phyloP scores from a whole-genome alignment of 2,329 filamentous ascomycete genomes.

The Arthrinium puccinioides region DNA sequence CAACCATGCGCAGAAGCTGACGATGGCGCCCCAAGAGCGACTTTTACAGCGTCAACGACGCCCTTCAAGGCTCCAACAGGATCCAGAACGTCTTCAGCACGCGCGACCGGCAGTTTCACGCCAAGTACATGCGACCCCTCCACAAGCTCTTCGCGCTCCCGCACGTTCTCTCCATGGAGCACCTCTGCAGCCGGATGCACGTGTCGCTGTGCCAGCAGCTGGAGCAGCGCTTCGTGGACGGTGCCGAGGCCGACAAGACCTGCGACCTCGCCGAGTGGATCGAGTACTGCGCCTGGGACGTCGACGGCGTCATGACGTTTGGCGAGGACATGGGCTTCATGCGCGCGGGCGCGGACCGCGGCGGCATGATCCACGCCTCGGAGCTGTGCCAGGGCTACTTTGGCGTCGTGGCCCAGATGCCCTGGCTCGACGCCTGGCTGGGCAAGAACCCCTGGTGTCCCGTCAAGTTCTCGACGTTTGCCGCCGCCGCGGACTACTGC shows the following conservation, averaged over 20 bases:
- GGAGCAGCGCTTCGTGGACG: conserved; percentile 23
- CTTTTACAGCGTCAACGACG: conserved; percentile 12
- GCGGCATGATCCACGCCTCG: conserved; percentile 24
- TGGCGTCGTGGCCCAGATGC: conserved; percentile 19
- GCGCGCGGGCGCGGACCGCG: conserved; percentile 27
- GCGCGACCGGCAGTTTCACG: conserved; percentile 11
- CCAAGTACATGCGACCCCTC: conserved; percentile 11
- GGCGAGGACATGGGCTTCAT: conserved; percentile 33
- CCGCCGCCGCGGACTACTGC: neutral
- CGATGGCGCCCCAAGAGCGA: neutral
- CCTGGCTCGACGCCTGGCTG: conserved; percentile 25
- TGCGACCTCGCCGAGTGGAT: conserved; percentile 34
- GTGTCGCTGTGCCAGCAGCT: conserved; percentile 21
- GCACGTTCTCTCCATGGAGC: conserved; percentile 13
- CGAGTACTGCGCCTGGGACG: conserved; percentile 26
- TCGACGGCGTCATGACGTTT: conserved; percentile 34
- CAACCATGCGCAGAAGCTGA: no score
- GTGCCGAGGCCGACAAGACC: conserved; percentile 12
- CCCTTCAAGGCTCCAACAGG: conserved; percentile 8
- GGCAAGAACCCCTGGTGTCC: conserved; percentile 26
- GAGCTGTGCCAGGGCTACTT: conserved; percentile 27
- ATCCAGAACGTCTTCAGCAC: conserved; percentile 14
- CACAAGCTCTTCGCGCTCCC: conserved; percentile 19
- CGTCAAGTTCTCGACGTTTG: conserved; percentile 3
- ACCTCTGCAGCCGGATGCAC: conserved; percentile 22